These are phyloP conservation scores for Eimeria praecox DNA, from an alignment of 169 alveolate genomes.

Conservation along the genomic window DNA sequence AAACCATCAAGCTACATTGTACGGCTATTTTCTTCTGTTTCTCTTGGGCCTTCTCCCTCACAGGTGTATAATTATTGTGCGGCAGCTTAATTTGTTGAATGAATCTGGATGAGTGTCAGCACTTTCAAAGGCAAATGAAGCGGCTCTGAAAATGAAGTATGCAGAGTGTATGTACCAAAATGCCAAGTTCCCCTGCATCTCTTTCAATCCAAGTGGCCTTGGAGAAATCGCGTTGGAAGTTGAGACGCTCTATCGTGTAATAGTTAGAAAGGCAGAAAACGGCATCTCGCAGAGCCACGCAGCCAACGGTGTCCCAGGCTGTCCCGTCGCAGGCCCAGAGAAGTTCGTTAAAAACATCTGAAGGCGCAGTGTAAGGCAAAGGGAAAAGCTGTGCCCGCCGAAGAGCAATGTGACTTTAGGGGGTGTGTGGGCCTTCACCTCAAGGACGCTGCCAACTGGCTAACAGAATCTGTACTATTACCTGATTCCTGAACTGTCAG, in stretches of 20 bases:
- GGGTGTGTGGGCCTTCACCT: not conserved
- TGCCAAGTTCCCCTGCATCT: constrained; percentile 62
- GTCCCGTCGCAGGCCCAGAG: constrained; percentile 79
- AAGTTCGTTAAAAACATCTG: constrained; percentile 78
- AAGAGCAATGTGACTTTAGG: not conserved
- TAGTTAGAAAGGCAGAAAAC: constrained; percentile 73
- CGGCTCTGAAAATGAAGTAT: not conserved
- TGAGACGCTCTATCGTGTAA: constrained; percentile 56
- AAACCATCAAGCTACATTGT: not conserved
- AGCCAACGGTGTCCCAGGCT: constrained; percentile 72
- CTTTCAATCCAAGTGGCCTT: constrained; percentile 57
- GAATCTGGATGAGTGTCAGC: not conserved
- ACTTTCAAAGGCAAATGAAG: not conserved
- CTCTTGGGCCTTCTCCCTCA: not conserved
- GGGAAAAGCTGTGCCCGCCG: not conserved
- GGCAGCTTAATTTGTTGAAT: not conserved
- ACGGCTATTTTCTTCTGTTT: not conserved
- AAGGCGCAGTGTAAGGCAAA: not conserved
- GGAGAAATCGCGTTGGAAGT: constrained; percentile 27
- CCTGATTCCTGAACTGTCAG: constrained; percentile 73
- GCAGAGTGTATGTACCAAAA: not conserved
- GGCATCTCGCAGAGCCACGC: constrained; percentile 71
- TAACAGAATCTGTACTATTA: not conserved
- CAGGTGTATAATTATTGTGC: not conserved
- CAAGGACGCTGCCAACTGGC: not conserved